Conservation (phyloP, 768 basidiomycete species). For the Auriscalpium orientale region DNA sequence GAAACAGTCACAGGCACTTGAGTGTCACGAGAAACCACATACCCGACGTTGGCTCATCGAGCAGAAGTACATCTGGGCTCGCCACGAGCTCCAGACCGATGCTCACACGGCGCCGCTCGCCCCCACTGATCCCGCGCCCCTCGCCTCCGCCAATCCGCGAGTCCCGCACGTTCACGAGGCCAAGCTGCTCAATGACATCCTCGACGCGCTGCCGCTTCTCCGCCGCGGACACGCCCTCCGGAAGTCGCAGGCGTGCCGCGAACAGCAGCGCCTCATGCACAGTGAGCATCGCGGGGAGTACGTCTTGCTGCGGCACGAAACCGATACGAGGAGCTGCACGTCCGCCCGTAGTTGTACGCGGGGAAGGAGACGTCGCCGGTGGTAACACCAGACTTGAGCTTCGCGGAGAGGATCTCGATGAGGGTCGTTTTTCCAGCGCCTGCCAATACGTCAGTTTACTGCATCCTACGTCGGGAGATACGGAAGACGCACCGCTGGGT, state of each 20-base stretch:
- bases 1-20: constrained; percentile 28
- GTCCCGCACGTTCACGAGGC: constrained; percentile 62
- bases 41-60: constrained; percentile 58
- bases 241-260: constrained; percentile 77
- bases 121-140: constrained; percentile 58
- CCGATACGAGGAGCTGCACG: constrained; percentile 49
- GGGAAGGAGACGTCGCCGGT: constrained; percentile 59
- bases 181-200: constrained; percentile 68
- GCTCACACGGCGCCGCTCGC: constrained; percentile 57
- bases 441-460: constrained; percentile 12
- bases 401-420: constrained; percentile 84
- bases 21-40: constrained; percentile 41
- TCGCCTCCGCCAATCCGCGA: constrained; percentile 68
- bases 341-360: constrained; percentile 21
- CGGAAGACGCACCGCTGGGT: constrained; percentile 56
- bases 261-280: constrained; percentile 64
- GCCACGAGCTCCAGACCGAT: constrained; percentile 56
- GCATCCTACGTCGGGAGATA: background rate
- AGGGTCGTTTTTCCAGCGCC: constrained; percentile 89
- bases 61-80: constrained; percentile 48
- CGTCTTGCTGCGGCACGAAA: constrained; percentile 83
- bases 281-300: constrained; percentile 61
- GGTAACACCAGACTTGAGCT: constrained; percentile 63
- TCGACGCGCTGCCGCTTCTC: constrained; percentile 64
- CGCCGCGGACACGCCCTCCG: constrained; percentile 56